A percentile compares a stretch with the other conserved stretches of the same genome.
Conservation (phyloP, 2,329 filamentous ascomycete genomes). For the Phialophora verrucosa region DNA sequence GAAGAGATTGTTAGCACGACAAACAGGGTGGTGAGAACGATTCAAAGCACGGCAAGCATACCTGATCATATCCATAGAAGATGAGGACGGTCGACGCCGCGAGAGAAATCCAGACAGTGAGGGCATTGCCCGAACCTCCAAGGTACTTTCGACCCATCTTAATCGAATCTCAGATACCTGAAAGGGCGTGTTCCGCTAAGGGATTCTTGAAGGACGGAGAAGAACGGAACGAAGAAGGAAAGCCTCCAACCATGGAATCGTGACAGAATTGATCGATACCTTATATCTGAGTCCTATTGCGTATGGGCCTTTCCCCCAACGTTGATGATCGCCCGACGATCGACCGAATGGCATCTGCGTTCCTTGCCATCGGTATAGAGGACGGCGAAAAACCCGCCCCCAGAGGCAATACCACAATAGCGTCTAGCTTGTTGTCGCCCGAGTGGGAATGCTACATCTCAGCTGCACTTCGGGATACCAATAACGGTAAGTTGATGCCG, state of each 20-base stretch:
- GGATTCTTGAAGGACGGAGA: background rate
- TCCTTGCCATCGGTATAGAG: constrained; percentile 10
- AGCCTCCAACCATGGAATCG: background rate
- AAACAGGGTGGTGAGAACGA: background rate
- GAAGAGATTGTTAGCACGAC: constrained; percentile 7
- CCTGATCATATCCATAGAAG: constrained; percentile 57
- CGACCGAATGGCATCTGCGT: constrained; percentile 7
- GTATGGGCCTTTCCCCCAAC: constrained; percentile 6
- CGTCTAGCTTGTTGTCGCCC: constrained; percentile 7
- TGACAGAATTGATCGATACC: background rate
- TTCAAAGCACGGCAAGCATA: constrained; percentile 27
- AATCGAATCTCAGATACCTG: background rate
- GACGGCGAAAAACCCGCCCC: constrained; percentile 20
- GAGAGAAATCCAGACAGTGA: constrained; percentile 61
- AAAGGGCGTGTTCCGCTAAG: background rate
- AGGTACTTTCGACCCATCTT: constrained; percentile 56
- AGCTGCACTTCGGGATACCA: constrained; percentile 11
- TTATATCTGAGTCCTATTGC: background rate
- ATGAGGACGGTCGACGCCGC: constrained; percentile 58
- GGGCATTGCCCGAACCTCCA: constrained; percentile 56
- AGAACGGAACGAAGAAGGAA: background rate
- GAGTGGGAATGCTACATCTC: background rate
- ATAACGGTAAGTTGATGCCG: background rate
- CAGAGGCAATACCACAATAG: constrained; percentile 11
- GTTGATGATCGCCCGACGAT: constrained; percentile 13